A percentile compares a stretch with the other conserved stretches of the same genome.
Conservation (phyloP, 495 filamentous ascomycete species). For the Neurospora sp. region DNA sequence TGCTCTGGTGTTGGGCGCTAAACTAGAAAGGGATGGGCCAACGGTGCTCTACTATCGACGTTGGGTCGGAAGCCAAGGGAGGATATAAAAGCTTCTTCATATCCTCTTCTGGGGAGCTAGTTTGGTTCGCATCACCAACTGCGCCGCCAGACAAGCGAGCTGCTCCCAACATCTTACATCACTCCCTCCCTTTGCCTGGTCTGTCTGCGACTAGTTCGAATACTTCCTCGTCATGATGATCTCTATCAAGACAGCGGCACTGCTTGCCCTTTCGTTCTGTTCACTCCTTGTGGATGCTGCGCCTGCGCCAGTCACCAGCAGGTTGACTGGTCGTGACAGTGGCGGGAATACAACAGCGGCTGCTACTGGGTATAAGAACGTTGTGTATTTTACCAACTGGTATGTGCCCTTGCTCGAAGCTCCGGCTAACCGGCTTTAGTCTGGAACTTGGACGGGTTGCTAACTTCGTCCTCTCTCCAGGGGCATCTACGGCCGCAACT, state of each 20-base stretch:
- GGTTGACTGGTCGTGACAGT: not conserved
- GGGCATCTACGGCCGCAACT: constrained; percentile 79
- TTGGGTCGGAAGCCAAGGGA: not conserved
- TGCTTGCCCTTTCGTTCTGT: constrained; percentile 12
- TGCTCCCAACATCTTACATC: not conserved
- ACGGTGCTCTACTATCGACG: not conserved
- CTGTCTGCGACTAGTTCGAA: not conserved
- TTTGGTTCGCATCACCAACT: not conserved
- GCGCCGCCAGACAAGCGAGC: not conserved
- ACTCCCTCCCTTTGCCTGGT: not conserved
- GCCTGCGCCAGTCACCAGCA: not conserved
- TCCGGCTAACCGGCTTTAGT: too few species aligned
- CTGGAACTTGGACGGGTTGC: too few species aligned
- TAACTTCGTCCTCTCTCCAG: constrained; percentile 18
- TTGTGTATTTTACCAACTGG: constrained; percentile 42
- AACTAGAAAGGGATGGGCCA: not conserved
- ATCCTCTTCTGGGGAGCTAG: not conserved
- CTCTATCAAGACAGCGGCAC: not conserved
- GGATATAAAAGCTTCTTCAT: not conserved
- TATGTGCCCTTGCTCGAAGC: constrained; percentile 2
- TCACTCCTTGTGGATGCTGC: constrained; percentile 2
- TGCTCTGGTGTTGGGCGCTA: not conserved
- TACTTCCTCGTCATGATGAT: not conserved
- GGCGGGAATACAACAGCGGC: not conserved
- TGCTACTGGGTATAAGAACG: constrained; percentile 27